Evolutionary conservation across 495 filamentous ascomycete species (phyloP).

Genomic region (Trichoderma reesei): DNA sequence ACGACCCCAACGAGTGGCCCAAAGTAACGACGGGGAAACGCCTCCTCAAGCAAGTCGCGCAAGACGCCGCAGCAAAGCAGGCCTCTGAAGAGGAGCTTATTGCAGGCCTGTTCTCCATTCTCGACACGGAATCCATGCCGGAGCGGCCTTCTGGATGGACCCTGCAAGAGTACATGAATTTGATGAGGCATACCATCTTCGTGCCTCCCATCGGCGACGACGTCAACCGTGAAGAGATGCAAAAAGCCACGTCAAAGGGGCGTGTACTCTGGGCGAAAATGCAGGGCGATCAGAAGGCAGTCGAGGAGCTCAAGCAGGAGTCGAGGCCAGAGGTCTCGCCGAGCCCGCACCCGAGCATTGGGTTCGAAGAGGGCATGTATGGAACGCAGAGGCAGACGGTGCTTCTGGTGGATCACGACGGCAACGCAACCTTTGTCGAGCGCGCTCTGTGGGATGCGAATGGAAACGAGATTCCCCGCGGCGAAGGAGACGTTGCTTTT

Average conservation of each 20-base stretch:
- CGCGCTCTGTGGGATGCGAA: constrained; percentile 68
- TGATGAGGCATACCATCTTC: constrained; percentile 73
- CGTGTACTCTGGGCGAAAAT: constrained; percentile 20
- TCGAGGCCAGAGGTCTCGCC: not conserved
- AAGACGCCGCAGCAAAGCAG: constrained; percentile 32
- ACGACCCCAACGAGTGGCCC: constrained; percentile 60
- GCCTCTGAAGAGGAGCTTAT: constrained; percentile 56
- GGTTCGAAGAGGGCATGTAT: constrained; percentile 54
- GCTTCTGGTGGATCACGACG: constrained; percentile 64
- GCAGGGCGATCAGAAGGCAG: constrained; percentile 21
- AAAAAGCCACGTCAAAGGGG: constrained; percentile 43
- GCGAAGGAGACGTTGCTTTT: constrained; percentile 52
- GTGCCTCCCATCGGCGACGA: constrained; percentile 61
- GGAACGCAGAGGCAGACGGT: constrained; percentile 94
- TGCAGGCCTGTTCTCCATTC: constrained; percentile 55
- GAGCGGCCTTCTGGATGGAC: constrained; percentile 23
- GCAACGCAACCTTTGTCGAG: constrained; percentile 72
- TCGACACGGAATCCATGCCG: constrained; percentile 56
- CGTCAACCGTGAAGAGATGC: constrained; percentile 35
- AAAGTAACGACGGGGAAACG: constrained; percentile 57
- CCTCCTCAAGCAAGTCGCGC: constrained; percentile 32
- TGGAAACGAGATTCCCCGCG: constrained; percentile 48
- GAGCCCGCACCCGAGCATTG: constrained; percentile 14
- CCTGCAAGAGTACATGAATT: constrained; percentile 59
- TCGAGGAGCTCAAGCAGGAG: constrained; percentile 13